Evolutionary conservation across 2,329 filamentous ascomycete species (phyloP).

Genomic region (Venturia aucupariae): DNA sequence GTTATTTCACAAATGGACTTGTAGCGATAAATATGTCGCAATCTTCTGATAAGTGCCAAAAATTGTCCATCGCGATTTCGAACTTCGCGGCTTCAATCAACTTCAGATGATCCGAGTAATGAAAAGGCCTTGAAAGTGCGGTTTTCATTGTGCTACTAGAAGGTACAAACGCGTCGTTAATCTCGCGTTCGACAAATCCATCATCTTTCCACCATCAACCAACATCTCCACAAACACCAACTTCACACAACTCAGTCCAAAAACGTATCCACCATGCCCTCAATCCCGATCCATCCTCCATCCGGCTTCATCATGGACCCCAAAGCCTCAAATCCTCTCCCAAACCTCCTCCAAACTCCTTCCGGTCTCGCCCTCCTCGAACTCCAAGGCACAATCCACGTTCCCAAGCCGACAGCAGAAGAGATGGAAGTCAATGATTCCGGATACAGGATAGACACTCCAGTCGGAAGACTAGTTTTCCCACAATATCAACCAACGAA

Average conservation of each 20-base stretch:
- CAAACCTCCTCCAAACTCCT: constrained; percentile 77
- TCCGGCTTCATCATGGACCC: neutral
- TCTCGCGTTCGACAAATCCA: neutral
- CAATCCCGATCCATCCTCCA: constrained; percentile 4
- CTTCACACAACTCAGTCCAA: too few species aligned
- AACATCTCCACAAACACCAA: neutral
- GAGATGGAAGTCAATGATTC: constrained; percentile 14
- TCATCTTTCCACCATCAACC: neutral
- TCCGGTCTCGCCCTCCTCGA: constrained; percentile 83
- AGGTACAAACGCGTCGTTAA: neutral
- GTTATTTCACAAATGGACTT: too few species aligned
- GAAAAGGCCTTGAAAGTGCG: too few species aligned
- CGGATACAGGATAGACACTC: constrained; percentile 26
- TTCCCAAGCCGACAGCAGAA: constrained; percentile 39
- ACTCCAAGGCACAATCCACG: constrained; percentile 83
- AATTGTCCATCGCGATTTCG: too few species aligned
- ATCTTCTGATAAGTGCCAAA: too few species aligned
- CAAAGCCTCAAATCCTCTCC: constrained; percentile 50
- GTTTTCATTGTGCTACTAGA: too few species aligned
- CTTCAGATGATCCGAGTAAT: too few species aligned
- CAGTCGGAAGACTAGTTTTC: constrained; percentile 67
- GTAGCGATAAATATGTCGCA: too few species aligned
- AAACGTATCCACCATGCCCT: constrained; percentile 1
- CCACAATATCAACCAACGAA: constrained; percentile 57
- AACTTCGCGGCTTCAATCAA: too few species aligned